Evolutionary conservation across 2,329 filamentous ascomycete genomes (phyloP).

Genomic region (Paecilomyces niveus): DNA sequence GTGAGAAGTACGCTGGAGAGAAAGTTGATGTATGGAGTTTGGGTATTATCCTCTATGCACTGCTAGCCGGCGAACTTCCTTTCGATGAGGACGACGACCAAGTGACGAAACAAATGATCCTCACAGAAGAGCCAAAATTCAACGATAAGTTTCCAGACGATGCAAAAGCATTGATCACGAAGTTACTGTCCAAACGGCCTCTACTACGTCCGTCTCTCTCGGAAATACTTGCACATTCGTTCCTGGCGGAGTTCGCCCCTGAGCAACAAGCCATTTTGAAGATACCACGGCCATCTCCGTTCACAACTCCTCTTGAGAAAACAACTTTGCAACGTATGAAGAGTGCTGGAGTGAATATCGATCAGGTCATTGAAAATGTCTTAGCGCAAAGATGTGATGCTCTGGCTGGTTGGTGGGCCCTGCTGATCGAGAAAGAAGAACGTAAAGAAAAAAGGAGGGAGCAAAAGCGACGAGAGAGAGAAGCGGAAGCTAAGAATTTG

Average conservation of each 20-base stretch:
- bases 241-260: constrained; percentile 77
- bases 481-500: constrained; percentile 71
- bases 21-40: constrained; percentile 99
- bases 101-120: constrained; percentile 74
- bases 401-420: constrained; percentile 90
- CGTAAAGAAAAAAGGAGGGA: constrained; percentile 76
- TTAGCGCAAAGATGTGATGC: constrained; percentile 82
- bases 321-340: constrained; percentile 89
- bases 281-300: constrained; percentile 70
- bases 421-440: constrained; percentile 89
- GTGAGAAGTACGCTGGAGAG: constrained; percentile 94
- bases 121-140: constrained; percentile 78
- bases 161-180: constrained; percentile 67
- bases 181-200: constrained; percentile 83
- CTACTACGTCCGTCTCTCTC: constrained; percentile 72
- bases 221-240: constrained; percentile 82
- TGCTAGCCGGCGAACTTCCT: constrained; percentile 74
- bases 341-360: constrained; percentile 86
- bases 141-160: constrained; percentile 72
- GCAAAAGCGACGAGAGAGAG: constrained; percentile 75
- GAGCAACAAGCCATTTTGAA: constrained; percentile 86
- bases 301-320: constrained; percentile 80
- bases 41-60: constrained; percentile 80
- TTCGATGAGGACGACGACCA: constrained; percentile 96
- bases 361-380: constrained; percentile 90